phyloP scores from a whole-genome alignment of 2,329 filamentous ascomycete genomes.

The Colletotrichum simmondsii region DNA sequence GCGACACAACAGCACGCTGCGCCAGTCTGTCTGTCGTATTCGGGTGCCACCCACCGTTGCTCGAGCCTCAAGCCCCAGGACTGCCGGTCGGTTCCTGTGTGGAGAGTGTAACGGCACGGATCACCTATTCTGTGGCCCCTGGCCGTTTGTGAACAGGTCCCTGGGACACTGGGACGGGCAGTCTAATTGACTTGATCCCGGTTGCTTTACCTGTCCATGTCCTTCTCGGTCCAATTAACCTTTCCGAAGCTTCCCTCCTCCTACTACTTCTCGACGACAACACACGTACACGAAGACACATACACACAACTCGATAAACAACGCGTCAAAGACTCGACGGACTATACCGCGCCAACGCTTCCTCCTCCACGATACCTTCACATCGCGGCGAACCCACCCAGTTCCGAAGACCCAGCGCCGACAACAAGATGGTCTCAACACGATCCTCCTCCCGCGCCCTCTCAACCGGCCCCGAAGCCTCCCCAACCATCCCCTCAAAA shows the following conservation, averaged over 20 bases:
- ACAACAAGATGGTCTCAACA: constrained; percentile 49
- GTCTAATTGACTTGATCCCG: background rate
- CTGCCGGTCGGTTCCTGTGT: background rate
- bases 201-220: background rate
- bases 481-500: constrained; percentile 35
- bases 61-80: too few species aligned
- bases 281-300: too few species aligned
- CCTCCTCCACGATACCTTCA: background rate
- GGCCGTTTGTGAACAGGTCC: background rate
- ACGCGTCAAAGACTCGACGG: background rate
- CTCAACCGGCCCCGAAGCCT: constrained; percentile 38
- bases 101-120: background rate
- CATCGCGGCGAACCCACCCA: background rate
- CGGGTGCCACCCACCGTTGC: background rate
- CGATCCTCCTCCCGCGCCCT: constrained; percentile 46
- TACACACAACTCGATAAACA: background rate
- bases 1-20: background rate
- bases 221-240: background rate
- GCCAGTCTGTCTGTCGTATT: background rate
- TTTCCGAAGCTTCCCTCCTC: background rate
- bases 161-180: background rate
- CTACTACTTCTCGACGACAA: too few species aligned
- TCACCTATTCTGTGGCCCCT: background rate
- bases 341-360: too few species aligned
- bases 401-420: background rate